Conservation (phyloP, 306 rosid species). For the Vigna trinervia region DNA sequence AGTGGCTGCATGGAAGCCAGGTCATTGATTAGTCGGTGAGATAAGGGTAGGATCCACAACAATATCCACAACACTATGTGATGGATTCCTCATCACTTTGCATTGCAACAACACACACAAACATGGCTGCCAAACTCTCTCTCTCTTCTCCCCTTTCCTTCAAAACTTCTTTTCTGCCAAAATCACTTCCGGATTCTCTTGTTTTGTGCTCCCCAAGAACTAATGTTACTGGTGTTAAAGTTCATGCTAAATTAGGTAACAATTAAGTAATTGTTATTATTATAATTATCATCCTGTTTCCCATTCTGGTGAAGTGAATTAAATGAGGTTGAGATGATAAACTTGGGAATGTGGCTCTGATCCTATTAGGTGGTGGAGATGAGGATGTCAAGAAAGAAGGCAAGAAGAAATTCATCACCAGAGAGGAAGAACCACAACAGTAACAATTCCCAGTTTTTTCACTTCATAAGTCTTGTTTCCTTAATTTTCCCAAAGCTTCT, state of each 20-base stretch:
- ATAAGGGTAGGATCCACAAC: constrained; percentile 49
- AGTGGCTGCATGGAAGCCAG: constrained; percentile 33
- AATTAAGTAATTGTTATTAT: neutral
- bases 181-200: constrained; percentile 47
- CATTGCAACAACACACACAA: neutral
- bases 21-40: neutral
- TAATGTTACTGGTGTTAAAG: constrained; percentile 49
- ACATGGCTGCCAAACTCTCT: constrained; percentile 70
- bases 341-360: neutral
- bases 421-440: constrained; percentile 95
- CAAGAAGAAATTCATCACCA: constrained; percentile 88
- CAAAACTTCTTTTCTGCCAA: constrained; percentile 55
- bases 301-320: neutral
- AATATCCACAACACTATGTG: constrained; percentile 42
- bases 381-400: constrained; percentile 67
- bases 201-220: constrained; percentile 47
- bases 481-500: neutral
- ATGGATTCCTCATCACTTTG: constrained; percentile 22
- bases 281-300: neutral
- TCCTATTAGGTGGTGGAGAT: constrained; percentile 73
- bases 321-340: constrained; percentile 29
- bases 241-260: constrained; percentile 76
- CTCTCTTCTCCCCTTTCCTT: constrained; percentile 59
- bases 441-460: constrained; percentile 36
- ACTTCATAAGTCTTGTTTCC: neutral